Conservation (phyloP, 1,139 yeast species). For the Saccharomycopsis phalli region DNA sequence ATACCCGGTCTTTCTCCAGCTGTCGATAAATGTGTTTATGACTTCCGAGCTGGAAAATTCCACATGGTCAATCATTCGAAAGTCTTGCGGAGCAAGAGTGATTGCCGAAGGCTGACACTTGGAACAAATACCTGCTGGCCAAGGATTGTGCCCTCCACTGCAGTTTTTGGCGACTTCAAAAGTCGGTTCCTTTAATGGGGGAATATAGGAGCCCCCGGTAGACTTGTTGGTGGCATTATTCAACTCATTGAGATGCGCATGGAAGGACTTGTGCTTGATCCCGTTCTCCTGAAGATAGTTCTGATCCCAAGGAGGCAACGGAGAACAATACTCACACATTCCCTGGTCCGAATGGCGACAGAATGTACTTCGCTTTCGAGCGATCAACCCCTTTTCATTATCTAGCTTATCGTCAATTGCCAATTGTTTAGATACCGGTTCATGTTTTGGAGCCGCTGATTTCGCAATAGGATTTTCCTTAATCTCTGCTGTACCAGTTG, state of each 20-base stretch:
- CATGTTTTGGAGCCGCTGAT: not conserved
- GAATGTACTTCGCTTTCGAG: constrained; percentile 49
- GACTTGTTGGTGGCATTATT: constrained; percentile 61
- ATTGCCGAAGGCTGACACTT: constrained; percentile 96
- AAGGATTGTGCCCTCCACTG: constrained; percentile 77
- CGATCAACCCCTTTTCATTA: constrained; percentile 61
- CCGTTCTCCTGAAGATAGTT: constrained; percentile 64
- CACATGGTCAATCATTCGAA: constrained; percentile 96
- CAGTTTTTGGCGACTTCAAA: constrained; percentile 58
- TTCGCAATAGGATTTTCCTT: constrained; percentile 7
- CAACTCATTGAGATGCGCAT: constrained; percentile 68
- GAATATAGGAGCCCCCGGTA: constrained; percentile 60
- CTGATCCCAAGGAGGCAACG: constrained; percentile 90
- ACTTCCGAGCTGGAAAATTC: constrained; percentile 72
- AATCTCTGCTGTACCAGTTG: constrained; percentile 17
- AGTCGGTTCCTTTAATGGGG: constrained; percentile 70
- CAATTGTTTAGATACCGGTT: constrained; percentile 31
- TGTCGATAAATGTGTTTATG: constrained; percentile 74
- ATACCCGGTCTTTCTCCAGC: constrained; percentile 83
- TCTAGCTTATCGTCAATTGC: constrained; percentile 65
- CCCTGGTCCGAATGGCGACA: constrained; percentile 91
- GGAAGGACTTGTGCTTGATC: constrained; percentile 84
- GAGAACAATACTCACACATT: constrained; percentile 96
- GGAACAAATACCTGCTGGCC: constrained; percentile 94
- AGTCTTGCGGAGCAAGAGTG: constrained; percentile 80